Evolutionary conservation across 2,329 filamentous ascomycete species (phyloP).

Genomic region (Penicillium psychrosexuale): DNA sequence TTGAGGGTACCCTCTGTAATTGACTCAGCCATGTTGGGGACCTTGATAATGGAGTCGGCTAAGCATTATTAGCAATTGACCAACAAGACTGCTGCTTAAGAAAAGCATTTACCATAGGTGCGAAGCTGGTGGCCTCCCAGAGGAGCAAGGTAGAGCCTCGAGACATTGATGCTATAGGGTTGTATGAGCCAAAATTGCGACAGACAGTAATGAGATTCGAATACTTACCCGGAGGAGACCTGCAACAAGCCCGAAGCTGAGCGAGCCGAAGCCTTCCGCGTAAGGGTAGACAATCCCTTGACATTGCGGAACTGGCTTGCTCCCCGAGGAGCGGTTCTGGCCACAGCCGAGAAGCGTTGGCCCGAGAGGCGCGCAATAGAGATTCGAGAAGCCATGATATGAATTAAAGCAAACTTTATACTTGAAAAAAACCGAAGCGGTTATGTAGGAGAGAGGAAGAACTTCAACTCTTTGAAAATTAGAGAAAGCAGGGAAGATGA

Average conservation of each 20-base stretch:
- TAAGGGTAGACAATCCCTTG: constrained; percentile 29
- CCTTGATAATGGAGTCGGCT: constrained; percentile 85
- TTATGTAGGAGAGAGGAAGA: neutral
- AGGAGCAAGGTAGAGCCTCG: constrained; percentile 23
- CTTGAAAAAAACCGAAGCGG: neutral
- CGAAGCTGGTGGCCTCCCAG: constrained; percentile 33
- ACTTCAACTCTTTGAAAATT: constrained; percentile 2
- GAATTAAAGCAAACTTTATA: neutral
- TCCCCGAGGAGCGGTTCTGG: constrained; percentile 29
- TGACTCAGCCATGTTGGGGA: constrained; percentile 97
- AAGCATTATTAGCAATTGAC: constrained; percentile 1
- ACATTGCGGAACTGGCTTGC: constrained; percentile 22
- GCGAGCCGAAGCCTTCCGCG: constrained; percentile 18
- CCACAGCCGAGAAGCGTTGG: constrained; percentile 31
- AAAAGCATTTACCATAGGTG: constrained; percentile 33
- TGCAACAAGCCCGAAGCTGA: constrained; percentile 26
- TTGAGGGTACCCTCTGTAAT: constrained; percentile 97
- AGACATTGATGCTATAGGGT: constrained; percentile 24
- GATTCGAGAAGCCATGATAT: constrained; percentile 41
- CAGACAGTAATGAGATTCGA: neutral
- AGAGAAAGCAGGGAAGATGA: neutral
- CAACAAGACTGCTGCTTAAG: neutral
- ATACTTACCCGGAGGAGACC: constrained; percentile 25
- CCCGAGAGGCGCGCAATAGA: constrained; percentile 35
- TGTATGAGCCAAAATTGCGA: constrained; percentile 10